Base-by-base conservation (phyloP, 176 grass and related monocot genomes). In the Eleusine coracana region DNA sequence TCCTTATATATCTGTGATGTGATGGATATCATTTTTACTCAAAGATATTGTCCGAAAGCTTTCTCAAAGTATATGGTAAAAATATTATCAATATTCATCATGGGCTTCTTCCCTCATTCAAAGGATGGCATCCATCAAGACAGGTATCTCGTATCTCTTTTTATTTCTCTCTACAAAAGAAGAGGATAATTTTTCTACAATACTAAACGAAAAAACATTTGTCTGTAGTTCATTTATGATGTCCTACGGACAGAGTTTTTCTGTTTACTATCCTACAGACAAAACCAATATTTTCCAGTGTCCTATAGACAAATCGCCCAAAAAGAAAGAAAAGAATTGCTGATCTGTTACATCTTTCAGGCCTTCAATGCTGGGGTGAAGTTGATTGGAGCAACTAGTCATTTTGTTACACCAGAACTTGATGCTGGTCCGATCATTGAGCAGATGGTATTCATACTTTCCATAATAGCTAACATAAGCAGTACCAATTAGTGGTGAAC, bases 71-170 rank as follows among this genome's bases (percentile, higher is more conserved):
- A 25, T 98, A 98, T 85, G 87, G 91, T 63, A 98, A 93, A 95
- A 90, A 98, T 78, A 74, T 98, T 76, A 95, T 98, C 48, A 98
- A 98, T 60, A 98, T 98, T 80, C 96, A 98, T 75, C 96, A 98
- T 88, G 96, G 96, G 46, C 92, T 98, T 75, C 96, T 98, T 93
- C 96, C 92, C 70, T 98, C 96, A 0, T 98, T 98, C 70, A 98
- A 92, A 82, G 96, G 96, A 76, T 91, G 92, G 37, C 73, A 79
- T 83, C 96, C 96, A 66, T 95, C 96, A 17, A 91, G 89, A 85
- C 96, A 98, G 92, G 96, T 98, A 68, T 58, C 23, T 58, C 23
- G 7, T 63, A 80, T 7, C 21, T 10, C 8, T 59, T 21, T 10
- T 59, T 59, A 23, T 23, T 59, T 23, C 23, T 59, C 7, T 59